Base-by-base conservation (phyloP, 1,284 basidiomycete species). In the Moesziomyces antarcticus region DNA sequence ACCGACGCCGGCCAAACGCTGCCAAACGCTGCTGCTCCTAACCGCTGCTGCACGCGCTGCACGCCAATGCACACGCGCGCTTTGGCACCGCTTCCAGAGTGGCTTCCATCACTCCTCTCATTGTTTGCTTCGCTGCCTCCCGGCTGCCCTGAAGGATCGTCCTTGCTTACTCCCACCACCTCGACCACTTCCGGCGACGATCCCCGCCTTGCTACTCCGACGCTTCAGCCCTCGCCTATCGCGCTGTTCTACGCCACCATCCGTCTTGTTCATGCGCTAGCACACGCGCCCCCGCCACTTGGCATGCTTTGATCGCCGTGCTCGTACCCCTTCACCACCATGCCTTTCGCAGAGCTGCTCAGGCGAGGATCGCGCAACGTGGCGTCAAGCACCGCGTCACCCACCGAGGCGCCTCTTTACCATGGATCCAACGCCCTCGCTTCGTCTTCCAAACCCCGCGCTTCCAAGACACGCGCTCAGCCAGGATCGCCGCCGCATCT, bases 261-360 rank as follows among this genome's bases (percentile, higher is more conserved):
- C 14, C 37, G 7, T 27, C 25, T 27, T 5, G 25, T 27, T 27
- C 25, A 27, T 27, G 25, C 25, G 25, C 25, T 27, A 6, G 25
- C 25, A 7, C 8, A 27, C 25, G 6, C 25, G 25, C 25, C 25
- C 25, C 25, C 25, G 5, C 25, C 25, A 5, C 25, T 7, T 7
- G 14, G 37, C 37, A 40, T 40, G 37, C 37, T 40, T 40, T 40
- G 37, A 40, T 18, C 37, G 37, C 6, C 37, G 14, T 16, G 27
- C 50, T 30, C 46, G 37, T 27, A 22, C 25, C 45, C 9, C 3
- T 22, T 52, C 46, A 51, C 10, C 55, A 55, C 10, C 55, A 68
- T 68, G 66, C 66, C 55, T 8, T 68, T 68, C 45, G 55, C 51
- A 30, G 56, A 49, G 33, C 55, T 62, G 20, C 55, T 68, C 35